These are phyloP conservation scores for Allantophomopsis cytisporea DNA, from an alignment of 2,329 filamentous ascomycete genomes.

Conservation along the genomic window DNA sequence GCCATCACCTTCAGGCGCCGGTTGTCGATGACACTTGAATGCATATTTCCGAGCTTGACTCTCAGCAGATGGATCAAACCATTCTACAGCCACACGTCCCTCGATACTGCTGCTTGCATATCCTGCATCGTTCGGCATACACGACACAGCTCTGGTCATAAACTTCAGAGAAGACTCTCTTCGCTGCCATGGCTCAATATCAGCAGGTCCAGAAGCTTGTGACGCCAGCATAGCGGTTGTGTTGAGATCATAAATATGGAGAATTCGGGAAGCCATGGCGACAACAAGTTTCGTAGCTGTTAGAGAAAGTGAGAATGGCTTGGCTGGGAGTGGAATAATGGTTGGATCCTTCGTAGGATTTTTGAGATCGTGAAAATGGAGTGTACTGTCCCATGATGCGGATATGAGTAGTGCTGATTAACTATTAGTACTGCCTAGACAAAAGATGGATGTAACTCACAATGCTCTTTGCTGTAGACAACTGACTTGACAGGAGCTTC, in stretches of 20 bases:
- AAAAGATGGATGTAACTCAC: conserved; percentile 22
- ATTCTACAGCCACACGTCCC: conserved; percentile 90
- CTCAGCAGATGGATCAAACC: conserved; percentile 83
- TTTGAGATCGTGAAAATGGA: conserved; percentile 66
- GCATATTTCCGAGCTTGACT: conserved; percentile 91
- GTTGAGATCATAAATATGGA: conserved; percentile 86
- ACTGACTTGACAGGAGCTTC: conserved; percentile 68
- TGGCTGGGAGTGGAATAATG: conserved; percentile 61
- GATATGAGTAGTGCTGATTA: conserved; percentile 60
- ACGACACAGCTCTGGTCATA: conserved; percentile 83
- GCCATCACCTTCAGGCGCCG: conserved; percentile 40
- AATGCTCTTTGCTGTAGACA: conserved; percentile 64
- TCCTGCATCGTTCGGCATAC: conserved; percentile 92
- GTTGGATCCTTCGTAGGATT: conserved; percentile 39
- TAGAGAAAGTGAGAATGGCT: conserved; percentile 77
- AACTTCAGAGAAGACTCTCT: conserved; percentile 92
- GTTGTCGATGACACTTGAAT: conserved; percentile 94
- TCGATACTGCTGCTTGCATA: conserved; percentile 92
- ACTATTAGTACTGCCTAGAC: background rate
- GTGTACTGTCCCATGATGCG: conserved; percentile 83
- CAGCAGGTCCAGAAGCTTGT: conserved; percentile 27
- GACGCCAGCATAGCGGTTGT: conserved; percentile 44
- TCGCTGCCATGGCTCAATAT: conserved; percentile 76
- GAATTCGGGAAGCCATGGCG: conserved; percentile 86
- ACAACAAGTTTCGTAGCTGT: conserved; percentile 76